phyloP scores from a whole-genome alignment of 202 grass and related monocot genomes.

The Schoenoplectus tabernaemontani region DNA sequence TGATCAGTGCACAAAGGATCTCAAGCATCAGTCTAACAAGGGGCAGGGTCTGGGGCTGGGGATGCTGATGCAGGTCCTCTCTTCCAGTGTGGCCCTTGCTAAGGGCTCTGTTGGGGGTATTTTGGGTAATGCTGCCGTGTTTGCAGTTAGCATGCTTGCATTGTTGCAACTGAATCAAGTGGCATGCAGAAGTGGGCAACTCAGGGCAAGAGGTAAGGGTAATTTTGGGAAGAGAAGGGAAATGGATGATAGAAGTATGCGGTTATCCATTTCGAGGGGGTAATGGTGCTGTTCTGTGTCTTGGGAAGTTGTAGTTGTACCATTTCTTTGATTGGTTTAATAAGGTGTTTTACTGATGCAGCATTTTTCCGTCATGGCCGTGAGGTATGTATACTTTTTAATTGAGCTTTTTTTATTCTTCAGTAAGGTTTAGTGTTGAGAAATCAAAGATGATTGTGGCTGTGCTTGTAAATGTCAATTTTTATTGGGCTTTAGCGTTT shows the following conservation, averaged over 20 bases:
- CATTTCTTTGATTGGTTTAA: not conserved
- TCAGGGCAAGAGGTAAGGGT: not conserved
- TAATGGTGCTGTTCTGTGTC: constrained; percentile 19
- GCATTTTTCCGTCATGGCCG: not conserved
- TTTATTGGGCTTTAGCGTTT: constrained; percentile 6
- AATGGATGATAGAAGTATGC: constrained; percentile 18
- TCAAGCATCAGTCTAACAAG: constrained; percentile 22
- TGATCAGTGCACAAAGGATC: constrained; percentile 28
- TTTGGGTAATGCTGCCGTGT: constrained; percentile 49
- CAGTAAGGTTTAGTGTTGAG: constrained; percentile 23
- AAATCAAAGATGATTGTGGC: constrained; percentile 8
- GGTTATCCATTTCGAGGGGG: constrained; percentile 49
- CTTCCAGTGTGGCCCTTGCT: constrained; percentile 45
- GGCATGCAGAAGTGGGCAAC: constrained; percentile 27
- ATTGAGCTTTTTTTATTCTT: not conserved
- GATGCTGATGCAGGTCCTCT: constrained; percentile 44
- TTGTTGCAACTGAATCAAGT: constrained; percentile 64
- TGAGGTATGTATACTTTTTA: constrained; percentile 3
- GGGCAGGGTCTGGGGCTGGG: constrained; percentile 28
- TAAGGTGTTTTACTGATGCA: not conserved
- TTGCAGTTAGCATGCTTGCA: constrained; percentile 81
- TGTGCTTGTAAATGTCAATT: constrained; percentile 30
- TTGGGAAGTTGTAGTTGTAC: not conserved
- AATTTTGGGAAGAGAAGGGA: constrained; percentile 39
- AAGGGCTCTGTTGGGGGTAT: constrained; percentile 48